Conservation (phyloP, 2,329 filamentous ascomycete genomes). For the Alternaria metachromatica region DNA sequence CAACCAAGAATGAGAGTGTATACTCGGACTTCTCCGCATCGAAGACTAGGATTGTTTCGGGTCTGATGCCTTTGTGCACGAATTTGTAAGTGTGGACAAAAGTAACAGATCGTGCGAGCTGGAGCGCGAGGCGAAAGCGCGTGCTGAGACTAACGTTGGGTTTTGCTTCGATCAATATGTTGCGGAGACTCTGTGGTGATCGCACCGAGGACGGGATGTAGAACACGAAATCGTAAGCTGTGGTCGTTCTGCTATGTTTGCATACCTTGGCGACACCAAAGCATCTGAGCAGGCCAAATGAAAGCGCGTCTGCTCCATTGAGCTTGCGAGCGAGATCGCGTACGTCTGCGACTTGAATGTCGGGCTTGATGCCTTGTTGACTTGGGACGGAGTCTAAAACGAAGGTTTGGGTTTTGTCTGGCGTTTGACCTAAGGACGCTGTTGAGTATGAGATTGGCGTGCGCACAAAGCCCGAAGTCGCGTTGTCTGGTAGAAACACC, state of each 20-base stretch:
- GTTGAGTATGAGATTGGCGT: background rate
- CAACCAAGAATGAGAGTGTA: background rate
- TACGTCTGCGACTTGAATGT: too few species aligned
- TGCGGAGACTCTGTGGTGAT: background rate
- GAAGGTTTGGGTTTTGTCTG: too few species aligned
- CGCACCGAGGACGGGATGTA: background rate
- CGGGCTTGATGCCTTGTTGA: too few species aligned
- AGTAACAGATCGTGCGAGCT: background rate
- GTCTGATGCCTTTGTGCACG: background rate
- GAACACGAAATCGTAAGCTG: too few species aligned
- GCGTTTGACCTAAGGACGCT: background rate
- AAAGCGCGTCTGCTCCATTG: too few species aligned
- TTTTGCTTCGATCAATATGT: background rate
- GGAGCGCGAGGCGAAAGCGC: background rate
- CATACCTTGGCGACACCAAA: too few species aligned
- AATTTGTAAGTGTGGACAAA: background rate
- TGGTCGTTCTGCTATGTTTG: too few species aligned
- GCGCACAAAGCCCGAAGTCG: background rate
- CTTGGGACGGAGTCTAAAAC: too few species aligned
- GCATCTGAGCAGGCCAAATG: too few species aligned
- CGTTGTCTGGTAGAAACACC: background rate
- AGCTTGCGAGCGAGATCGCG: too few species aligned
- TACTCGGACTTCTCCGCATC: rapidly evolving
- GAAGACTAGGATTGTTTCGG: background rate
- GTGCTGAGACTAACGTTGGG: background rate